These are phyloP conservation scores for Globomyces pollinis-pini DNA, from an alignment of 192 early-diverging fungal species.

Conservation along the genomic window DNA sequence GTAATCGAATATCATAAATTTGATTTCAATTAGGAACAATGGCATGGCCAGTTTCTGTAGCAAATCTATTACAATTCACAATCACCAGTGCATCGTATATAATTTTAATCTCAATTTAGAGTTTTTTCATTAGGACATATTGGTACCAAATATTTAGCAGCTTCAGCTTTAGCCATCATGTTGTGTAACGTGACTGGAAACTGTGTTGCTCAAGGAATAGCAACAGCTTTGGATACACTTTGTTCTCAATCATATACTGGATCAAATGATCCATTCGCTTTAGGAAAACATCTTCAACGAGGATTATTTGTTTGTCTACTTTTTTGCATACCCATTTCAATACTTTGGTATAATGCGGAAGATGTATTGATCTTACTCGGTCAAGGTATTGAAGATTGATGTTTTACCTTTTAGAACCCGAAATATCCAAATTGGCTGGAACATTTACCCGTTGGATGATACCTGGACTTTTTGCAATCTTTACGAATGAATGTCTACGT, in stretches of 20 bases:
- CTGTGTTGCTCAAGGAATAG: slow-evolving; percentile 36
- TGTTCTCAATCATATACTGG: slow-evolving; percentile 41
- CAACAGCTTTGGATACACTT: slow-evolving; percentile 43
- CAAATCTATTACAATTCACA: background rate
- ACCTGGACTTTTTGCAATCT: slow-evolving; percentile 63
- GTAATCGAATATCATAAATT: too few species aligned
- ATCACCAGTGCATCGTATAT: slow-evolving; percentile 7
- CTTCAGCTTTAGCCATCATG: slow-evolving; percentile 28
- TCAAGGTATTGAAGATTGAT: too few species aligned
- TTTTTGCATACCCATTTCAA: slow-evolving; percentile 62
- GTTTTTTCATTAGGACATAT: slow-evolving; percentile 30
- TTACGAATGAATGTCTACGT: slow-evolving; percentile 80
- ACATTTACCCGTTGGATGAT: slow-evolving; percentile 60
- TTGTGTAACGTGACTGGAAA: slow-evolving; percentile 41
- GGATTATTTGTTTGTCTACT: slow-evolving; percentile 67
- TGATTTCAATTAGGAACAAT: too few species aligned
- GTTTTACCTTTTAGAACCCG: too few species aligned
- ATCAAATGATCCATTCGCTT: slow-evolving; percentile 22
- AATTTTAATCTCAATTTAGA: too few species aligned
- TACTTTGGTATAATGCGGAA: slow-evolving; percentile 67
- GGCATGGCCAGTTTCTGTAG: background rate
- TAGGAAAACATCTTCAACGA: slow-evolving; percentile 49
- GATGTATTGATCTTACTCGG: slow-evolving; percentile 54
- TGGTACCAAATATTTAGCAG: slow-evolving; percentile 36
- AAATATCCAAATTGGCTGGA: slow-evolving; percentile 60